Conservation (phyloP, 163 green algal genomes). For the Chlamydomonas reinhardtii region DNA sequence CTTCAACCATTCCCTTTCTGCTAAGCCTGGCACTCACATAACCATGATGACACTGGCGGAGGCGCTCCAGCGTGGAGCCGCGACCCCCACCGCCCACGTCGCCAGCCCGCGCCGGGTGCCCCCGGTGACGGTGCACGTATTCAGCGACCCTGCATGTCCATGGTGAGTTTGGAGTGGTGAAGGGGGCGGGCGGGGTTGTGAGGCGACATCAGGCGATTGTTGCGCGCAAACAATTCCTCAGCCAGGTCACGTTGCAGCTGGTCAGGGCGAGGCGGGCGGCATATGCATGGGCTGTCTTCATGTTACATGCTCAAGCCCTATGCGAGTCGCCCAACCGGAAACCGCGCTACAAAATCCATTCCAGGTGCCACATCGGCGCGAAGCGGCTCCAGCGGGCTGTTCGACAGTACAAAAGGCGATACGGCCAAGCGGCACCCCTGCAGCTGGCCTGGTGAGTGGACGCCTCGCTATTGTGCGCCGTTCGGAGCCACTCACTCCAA, state of each 20-base stretch:
- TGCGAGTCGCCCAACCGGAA: too few species aligned
- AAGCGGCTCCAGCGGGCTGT: conserved; percentile 17
- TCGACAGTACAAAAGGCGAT: conserved; percentile 31
- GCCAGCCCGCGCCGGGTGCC: background rate
- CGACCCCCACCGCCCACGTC: too few species aligned
- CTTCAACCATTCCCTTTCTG: too few species aligned
- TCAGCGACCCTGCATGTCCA: conserved; percentile 35
- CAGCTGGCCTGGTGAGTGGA: conserved; percentile 28
- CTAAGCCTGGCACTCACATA: background rate
- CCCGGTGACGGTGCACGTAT: conserved; percentile 20
- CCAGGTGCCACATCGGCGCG: conserved; percentile 36
- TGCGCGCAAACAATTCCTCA: background rate
- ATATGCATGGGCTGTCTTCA: background rate
- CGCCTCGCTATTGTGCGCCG: background rate
- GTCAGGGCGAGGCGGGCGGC: background rate
- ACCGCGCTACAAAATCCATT: too few species aligned
- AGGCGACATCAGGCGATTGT: too few species aligned
- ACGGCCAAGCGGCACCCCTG: conserved; percentile 6
- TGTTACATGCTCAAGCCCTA: too few species aligned
- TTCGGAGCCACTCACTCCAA: background rate
- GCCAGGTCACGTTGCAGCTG: background rate
- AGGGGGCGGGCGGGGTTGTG: background rate
- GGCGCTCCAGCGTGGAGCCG: too few species aligned
- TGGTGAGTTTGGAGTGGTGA: background rate
- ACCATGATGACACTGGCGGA: too few species aligned